A percentile compares a stretch with the other conserved stretches of the same genome.
Evolutionary conservation across 495 filamentous ascomycete genomes (phyloP).

Genomic region (Penicillium odoratum): DNA sequence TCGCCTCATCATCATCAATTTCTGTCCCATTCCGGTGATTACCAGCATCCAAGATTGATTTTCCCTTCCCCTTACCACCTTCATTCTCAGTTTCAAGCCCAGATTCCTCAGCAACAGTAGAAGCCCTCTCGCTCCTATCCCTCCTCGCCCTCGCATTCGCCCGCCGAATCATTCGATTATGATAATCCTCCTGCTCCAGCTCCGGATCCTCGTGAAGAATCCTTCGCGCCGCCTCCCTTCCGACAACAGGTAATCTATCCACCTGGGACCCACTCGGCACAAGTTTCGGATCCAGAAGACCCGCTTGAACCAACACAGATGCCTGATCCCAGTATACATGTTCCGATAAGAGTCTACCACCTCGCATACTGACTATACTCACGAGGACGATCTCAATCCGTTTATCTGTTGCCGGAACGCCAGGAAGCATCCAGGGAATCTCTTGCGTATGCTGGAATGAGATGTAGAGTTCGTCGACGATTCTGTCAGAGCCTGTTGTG

Average conservation of each 20-base stretch:
- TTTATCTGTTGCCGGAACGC: constrained; percentile 67
- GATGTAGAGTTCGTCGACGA: constrained; percentile 60
- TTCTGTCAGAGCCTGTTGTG: constrained; percentile 61
- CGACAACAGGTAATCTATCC: constrained; percentile 70
- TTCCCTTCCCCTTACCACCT: constrained; percentile 25
- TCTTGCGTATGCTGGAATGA: constrained; percentile 69
- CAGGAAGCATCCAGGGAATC: constrained; percentile 81
- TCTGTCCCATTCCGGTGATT: constrained; percentile 1
- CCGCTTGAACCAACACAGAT: constrained; percentile 73
- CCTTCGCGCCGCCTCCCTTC: constrained; percentile 64
- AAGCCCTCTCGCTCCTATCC: constrained; percentile 11
- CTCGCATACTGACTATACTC: constrained; percentile 72
- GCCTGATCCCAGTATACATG: constrained; percentile 91
- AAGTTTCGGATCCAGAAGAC: constrained; percentile 66
- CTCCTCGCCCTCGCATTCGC: constrained; percentile 26
- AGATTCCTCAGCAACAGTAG: constrained; percentile 26
- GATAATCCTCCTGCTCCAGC: constrained; percentile 39
- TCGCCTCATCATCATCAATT: constrained; percentile 10
- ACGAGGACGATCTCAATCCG: constrained; percentile 71
- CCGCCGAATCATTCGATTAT: constrained; percentile 42
- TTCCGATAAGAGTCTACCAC: constrained; percentile 74
- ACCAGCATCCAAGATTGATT: constrained; percentile 21
- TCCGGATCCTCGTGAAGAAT: constrained; percentile 60
- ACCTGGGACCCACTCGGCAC: constrained; percentile 47
- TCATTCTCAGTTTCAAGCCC: constrained; percentile 29